These are phyloP conservation scores for Citrus unshiu DNA, from an alignment of 345 rosid species.

Conservation along the genomic window DNA sequence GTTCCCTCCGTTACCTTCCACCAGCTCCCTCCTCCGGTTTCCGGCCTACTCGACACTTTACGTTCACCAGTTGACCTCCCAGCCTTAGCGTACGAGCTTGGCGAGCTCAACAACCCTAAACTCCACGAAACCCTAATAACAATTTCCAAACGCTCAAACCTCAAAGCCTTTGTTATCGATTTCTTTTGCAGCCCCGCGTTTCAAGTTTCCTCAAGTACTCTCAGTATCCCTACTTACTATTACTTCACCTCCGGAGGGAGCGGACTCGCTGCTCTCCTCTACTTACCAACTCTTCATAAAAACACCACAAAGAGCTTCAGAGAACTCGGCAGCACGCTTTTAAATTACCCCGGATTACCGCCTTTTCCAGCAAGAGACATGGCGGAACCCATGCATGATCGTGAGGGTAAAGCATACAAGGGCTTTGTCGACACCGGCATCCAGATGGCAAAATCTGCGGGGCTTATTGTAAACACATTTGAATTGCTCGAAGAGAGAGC, in stretches of 20 bases:
- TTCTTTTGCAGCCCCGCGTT: constrained; percentile 23
- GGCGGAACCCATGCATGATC: constrained; percentile 10
- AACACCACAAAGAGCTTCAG: constrained; percentile 12
- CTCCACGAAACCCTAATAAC: constrained; percentile 14
- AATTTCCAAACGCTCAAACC: constrained; percentile 13
- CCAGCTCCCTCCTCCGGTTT: constrained; percentile 20
- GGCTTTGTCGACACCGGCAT: constrained; percentile 14
- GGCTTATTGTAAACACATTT: constrained; percentile 32
- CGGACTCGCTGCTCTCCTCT: constrained; percentile 19
- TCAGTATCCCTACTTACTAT: constrained; percentile 27
- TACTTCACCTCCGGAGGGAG: constrained; percentile 20
- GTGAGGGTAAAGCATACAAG: constrained; percentile 8
- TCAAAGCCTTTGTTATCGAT: constrained; percentile 30
- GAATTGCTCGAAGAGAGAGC: constrained; percentile 26
- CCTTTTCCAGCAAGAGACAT: constrained; percentile 17
- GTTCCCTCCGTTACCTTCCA: constrained; percentile 28
- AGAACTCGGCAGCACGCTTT: constrained; percentile 5
- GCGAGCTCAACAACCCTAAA: constrained; percentile 18
- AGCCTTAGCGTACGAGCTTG: constrained; percentile 8
- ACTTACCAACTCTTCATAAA: constrained; percentile 13
- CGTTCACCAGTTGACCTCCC: not conserved
- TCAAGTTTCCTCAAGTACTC: constrained; percentile 12
- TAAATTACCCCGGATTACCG: constrained; percentile 28
- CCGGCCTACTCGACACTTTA: not conserved
- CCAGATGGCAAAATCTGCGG: constrained; percentile 22